Evolutionary conservation across 2,329 filamentous ascomycete species (phyloP).

Genomic region (Cladobotryum protrusum): DNA sequence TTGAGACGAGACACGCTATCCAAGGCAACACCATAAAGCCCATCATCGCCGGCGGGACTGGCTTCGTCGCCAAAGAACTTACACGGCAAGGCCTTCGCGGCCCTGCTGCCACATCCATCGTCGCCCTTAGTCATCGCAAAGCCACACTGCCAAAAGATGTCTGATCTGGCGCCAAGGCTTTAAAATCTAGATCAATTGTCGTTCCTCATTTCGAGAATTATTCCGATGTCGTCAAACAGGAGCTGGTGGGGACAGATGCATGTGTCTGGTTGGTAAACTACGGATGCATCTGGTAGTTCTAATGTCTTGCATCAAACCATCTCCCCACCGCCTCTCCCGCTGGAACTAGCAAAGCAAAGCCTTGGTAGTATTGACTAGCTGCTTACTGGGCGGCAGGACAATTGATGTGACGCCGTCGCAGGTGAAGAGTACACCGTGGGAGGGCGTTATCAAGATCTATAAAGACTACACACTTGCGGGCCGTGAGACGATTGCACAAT

Average conservation of each 20-base stretch:
- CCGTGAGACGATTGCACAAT: conserved; percentile 29
- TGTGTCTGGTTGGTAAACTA: conserved; percentile 17
- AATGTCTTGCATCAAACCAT: not conserved
- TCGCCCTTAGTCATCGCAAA: conserved; percentile 36
- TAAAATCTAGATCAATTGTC: conserved; percentile 35
- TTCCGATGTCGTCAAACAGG: conserved; percentile 31
- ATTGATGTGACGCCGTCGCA: conserved; percentile 38
- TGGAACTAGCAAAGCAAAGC: not conserved
- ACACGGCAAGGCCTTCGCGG: conserved; percentile 35
- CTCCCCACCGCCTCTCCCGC: not conserved
- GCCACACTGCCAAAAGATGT: conserved; percentile 22
- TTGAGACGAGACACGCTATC: too few species aligned
- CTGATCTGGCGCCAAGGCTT: conserved; percentile 16
- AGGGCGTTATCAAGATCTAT: conserved; percentile 35
- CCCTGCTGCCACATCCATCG: conserved; percentile 31
- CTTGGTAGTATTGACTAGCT: too few species aligned
- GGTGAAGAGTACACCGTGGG: conserved; percentile 22
- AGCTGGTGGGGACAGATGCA: conserved; percentile 34
- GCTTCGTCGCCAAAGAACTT: conserved; percentile 37
- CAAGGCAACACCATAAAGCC: conserved; percentile 33
- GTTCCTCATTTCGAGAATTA: conserved; percentile 36
- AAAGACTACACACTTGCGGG: conserved; percentile 26
- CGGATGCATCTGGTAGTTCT: conserved; percentile 29
- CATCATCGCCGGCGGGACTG: conserved; percentile 36
- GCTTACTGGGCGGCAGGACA: conserved; percentile 20